Percentiles rank a stretch among this genome's conserved stretches.
These are phyloP conservation scores for Lentithecium fluviatile DNA, from an alignment of 495 filamentous ascomycete species.

Conservation along the genomic window DNA sequence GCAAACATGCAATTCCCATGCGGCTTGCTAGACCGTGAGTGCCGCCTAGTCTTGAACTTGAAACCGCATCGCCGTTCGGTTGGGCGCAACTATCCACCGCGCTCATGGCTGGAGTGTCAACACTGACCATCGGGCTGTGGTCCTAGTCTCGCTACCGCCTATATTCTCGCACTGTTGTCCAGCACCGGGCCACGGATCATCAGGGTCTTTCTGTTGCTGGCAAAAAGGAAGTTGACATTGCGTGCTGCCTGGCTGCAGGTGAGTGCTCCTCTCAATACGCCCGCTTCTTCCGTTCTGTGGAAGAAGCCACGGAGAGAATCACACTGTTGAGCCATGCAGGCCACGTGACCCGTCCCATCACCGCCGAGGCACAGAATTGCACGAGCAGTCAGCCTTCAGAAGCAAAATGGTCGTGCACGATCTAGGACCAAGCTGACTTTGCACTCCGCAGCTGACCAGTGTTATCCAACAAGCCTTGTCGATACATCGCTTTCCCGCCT, in stretches of 20 bases:
- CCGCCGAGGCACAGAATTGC: too few relatives aligned
- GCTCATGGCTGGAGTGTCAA: too few relatives aligned
- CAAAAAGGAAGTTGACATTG: constrained; percentile 50
- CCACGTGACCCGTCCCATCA: too few relatives aligned
- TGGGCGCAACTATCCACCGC: too few relatives aligned
- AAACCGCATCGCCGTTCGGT: not conserved
- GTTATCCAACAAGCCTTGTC: constrained; percentile 44
- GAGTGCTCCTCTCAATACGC: too few relatives aligned
- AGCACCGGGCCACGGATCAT: constrained; percentile 63
- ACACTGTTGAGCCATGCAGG: too few relatives aligned
- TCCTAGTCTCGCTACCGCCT: constrained; percentile 69
- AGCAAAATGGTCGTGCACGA: too few relatives aligned
- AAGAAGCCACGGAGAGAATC: too few relatives aligned
- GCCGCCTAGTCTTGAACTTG: not conserved
- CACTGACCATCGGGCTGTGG: not conserved
- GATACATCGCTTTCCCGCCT: constrained; percentile 68
- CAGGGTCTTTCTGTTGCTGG: constrained; percentile 53
- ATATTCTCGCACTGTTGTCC: constrained; percentile 71
- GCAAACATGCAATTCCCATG: not conserved
- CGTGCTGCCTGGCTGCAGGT: constrained; percentile 27
- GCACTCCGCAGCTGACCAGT: constrained; percentile 16
- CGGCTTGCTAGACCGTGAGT: constrained; percentile 26
- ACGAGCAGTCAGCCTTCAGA: too few relatives aligned
- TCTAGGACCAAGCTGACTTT: too few relatives aligned
- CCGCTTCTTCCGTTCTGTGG: too few relatives aligned